Percentiles rank a stretch among this genome's conserved stretches.
These are phyloP conservation scores for Chalciporus sphaerocephalus DNA, from an alignment of 768 basidiomycete species.

Conservation along the genomic window DNA sequence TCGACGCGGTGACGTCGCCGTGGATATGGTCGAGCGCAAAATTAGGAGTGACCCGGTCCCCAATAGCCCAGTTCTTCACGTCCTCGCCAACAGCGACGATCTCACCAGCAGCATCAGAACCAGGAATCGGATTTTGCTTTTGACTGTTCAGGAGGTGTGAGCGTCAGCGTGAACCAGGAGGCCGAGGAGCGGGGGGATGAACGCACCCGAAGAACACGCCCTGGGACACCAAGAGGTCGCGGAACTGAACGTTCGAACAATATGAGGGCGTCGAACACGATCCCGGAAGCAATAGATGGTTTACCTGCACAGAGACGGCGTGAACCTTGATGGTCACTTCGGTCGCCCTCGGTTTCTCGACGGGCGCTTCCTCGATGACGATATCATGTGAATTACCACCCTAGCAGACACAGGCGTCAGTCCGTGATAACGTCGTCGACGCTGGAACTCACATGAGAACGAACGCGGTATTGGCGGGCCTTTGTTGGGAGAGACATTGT, in stretches of 20 bases:
- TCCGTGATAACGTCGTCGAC: no score
- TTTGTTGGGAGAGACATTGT: slow-evolving; percentile 15
- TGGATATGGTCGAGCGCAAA: slow-evolving; percentile 46
- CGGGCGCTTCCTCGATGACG: slow-evolving; percentile 20
- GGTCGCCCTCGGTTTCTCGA: slow-evolving; percentile 35
- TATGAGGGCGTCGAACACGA: neutral
- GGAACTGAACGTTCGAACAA: slow-evolving; percentile 36
- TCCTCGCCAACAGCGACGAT: slow-evolving; percentile 42
- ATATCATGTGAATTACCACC: slow-evolving; percentile 27
- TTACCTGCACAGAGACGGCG: slow-evolving; percentile 53
- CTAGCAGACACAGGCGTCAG: no score
- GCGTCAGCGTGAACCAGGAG: slow-evolving; percentile 31
- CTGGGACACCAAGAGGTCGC: slow-evolving; percentile 43
- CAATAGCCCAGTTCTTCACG: slow-evolving; percentile 44
- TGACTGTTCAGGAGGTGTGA: slow-evolving; percentile 14
- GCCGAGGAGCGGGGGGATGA: neutral
- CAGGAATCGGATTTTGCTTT: slow-evolving; percentile 28
- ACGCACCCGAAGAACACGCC: slow-evolving; percentile 38
- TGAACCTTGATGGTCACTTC: slow-evolving; percentile 56
- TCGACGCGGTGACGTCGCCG: slow-evolving; percentile 38
- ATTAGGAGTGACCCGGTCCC: slow-evolving; percentile 55
- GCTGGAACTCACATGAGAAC: no score
- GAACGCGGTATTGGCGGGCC: slow-evolving; percentile 17
- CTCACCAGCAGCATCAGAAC: slow-evolving; percentile 56
- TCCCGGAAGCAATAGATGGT: no score